phyloP scores from a whole-genome alignment of 805 yeast species.

The Kuraishia hungarica region DNA sequence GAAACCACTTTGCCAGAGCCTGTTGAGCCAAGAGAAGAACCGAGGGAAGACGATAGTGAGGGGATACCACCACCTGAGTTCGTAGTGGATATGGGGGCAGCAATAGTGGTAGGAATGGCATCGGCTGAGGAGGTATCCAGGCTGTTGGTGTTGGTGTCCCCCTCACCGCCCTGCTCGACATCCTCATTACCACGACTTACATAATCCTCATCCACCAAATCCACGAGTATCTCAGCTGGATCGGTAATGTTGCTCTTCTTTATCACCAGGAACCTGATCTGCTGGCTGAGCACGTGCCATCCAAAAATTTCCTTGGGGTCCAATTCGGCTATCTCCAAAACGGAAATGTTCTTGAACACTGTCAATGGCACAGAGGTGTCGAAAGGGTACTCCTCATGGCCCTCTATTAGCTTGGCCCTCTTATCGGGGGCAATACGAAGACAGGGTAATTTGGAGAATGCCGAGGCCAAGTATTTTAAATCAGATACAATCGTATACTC shows the following conservation, averaged over 20 bases:
- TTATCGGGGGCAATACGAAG: conserved; percentile 51
- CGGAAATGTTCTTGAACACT: conserved; percentile 53
- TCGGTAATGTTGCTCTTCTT: conserved; percentile 41
- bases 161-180: conserved; percentile 9
- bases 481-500: conserved; percentile 32
- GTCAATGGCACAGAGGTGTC: conserved; percentile 61
- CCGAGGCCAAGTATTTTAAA: conserved; percentile 47
- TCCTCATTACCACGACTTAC: conserved; percentile 19
- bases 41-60: too few relatives aligned
- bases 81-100: too few relatives aligned
- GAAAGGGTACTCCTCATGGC: conserved; percentile 64
- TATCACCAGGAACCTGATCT: conserved; percentile 44
- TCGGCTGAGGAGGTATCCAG: too few relatives aligned
- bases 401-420: conserved; percentile 46
- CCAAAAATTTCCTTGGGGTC: conserved; percentile 62
- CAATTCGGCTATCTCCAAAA: conserved; percentile 48
- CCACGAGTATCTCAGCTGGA: conserved; percentile 42
- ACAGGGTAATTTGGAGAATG: conserved; percentile 61
- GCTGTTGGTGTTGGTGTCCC: not conserved
- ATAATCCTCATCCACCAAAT: conserved; percentile 44
- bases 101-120: too few relatives aligned
- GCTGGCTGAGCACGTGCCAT: conserved; percentile 51
- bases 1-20: conserved; percentile 4
- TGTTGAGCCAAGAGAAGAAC: conserved; percentile 2
- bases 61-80: too few relatives aligned